phyloP scores from a whole-genome alignment of 306 rosid species.

The Castanea sativa region DNA sequence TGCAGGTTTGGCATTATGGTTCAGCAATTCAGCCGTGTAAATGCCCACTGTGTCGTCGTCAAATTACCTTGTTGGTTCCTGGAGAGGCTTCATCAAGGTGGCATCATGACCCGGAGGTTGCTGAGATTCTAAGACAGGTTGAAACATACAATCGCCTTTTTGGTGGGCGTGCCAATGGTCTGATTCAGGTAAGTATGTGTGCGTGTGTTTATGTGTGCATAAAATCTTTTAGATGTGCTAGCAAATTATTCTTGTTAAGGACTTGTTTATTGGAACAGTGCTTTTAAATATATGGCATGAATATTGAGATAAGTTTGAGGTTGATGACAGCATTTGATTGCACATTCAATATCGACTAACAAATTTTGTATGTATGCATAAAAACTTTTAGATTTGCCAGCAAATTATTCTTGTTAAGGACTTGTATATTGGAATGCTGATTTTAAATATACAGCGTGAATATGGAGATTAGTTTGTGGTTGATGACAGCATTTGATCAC shows the following conservation, averaged over 20 bases:
- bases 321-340: too few species aligned
- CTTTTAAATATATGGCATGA: too few species aligned
- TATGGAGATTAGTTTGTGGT: too few species aligned
- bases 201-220: background rate
- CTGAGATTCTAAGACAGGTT: constrained; percentile 37
- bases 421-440: too few species aligned
- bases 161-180: constrained; percentile 40
- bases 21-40: constrained; percentile 57
- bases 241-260: too few species aligned
- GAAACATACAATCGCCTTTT: constrained; percentile 63
- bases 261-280: too few species aligned
- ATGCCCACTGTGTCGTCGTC: constrained; percentile 90
- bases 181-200: constrained; percentile 47
- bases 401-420: too few species aligned
- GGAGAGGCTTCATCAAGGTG: constrained; percentile 35
- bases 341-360: too few species aligned
- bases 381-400: background rate
- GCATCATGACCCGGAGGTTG: constrained; percentile 40
- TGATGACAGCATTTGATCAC: too few species aligned
- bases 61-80: constrained; percentile 69
- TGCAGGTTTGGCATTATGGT: constrained; percentile 73
- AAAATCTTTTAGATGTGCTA: background rate
- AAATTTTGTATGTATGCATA: background rate
- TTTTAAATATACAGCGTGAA: too few species aligned
- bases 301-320: too few species aligned